Percentiles rank a stretch among this genome's conserved stretches.
Evolutionary conservation across 192 early-diverging fungal genomes (phyloP).

Genomic region (Rhizophagus sp.): DNA sequence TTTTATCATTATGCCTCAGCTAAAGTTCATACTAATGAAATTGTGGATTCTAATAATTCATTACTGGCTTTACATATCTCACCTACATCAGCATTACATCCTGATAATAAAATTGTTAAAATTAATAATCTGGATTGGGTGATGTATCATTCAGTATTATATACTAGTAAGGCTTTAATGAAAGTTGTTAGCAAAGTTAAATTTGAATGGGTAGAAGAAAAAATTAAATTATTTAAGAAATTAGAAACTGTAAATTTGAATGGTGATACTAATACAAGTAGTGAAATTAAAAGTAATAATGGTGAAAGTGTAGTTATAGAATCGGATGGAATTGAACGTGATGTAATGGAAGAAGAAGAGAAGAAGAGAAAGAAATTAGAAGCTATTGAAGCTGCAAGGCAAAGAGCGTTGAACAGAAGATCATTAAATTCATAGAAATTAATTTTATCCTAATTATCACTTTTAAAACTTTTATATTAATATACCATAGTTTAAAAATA

Average conservation of each 20-base stretch:
- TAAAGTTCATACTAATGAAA: constrained; percentile 30
- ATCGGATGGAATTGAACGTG: neutral
- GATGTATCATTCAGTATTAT: constrained; percentile 89
- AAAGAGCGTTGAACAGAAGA: constrained; percentile 45
- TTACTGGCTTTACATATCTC: constrained; percentile 90
- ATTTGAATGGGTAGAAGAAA: constrained; percentile 82
- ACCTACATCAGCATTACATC: constrained; percentile 86
- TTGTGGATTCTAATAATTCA: constrained; percentile 81
- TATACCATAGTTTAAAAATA: no score
- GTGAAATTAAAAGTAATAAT: neutral
- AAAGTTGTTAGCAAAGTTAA: constrained; percentile 90
- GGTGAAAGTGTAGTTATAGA: neutral
- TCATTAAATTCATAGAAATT: neutral
- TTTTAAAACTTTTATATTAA: neutral
- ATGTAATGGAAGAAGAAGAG: constrained; percentile 18
- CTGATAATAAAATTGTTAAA: constrained; percentile 57
- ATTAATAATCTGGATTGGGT: constrained; percentile 83
- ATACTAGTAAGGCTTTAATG: constrained; percentile 97
- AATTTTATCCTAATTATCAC: neutral
- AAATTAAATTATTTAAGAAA: constrained; percentile 46
- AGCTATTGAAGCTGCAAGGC: constrained; percentile 42
- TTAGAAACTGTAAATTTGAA: neutral
- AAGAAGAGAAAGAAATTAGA: constrained; percentile 41
- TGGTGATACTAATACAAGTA: neutral
- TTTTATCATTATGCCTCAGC: constrained; percentile 60